Percentiles rank a stretch among this genome's conserved stretches.
Conservation (phyloP, 176 grass and related monocot species). For the Olyra latifolia region DNA sequence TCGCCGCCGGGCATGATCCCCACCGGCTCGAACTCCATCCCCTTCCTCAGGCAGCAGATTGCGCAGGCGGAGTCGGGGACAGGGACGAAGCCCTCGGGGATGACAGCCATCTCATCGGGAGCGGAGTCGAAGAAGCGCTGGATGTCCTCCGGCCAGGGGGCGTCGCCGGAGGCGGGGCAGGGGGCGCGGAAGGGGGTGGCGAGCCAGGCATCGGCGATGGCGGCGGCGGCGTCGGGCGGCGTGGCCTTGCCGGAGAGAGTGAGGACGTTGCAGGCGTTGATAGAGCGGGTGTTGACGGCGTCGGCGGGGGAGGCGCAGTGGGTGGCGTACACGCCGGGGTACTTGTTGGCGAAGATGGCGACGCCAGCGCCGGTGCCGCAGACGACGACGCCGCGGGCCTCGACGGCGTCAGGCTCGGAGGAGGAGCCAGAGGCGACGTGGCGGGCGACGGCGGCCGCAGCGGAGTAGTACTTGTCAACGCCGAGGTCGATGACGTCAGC, state of each 20-base stretch:
- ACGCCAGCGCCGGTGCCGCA: conserved; percentile 91
- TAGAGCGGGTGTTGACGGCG: conserved; percentile 83
- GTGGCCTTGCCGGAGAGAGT: conserved; percentile 67
- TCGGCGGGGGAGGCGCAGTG: conserved; percentile 67
- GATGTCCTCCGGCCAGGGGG: conserved; percentile 70
- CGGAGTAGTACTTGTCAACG: conserved; percentile 84
- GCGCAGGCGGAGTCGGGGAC: conserved; percentile 41
- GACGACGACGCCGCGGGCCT: conserved; percentile 66
- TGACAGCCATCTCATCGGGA: conserved; percentile 70
- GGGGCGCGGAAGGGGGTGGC: conserved; percentile 75
- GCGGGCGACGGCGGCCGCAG: conserved; percentile 61
- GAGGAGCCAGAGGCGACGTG: conserved; percentile 40
- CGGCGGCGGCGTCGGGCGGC: conserved; percentile 46
- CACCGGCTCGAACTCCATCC: conserved; percentile 80
- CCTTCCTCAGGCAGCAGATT: conserved; percentile 80
- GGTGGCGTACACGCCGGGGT: conserved; percentile 81
- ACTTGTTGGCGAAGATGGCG: conserved; percentile 93
- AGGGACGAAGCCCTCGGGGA: conserved; percentile 30
- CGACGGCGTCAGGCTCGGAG: background rate
- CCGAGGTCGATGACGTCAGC: conserved; percentile 76
- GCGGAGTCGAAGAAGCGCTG: conserved; percentile 68
- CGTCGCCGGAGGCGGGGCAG: conserved; percentile 72
- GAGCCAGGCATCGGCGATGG: conserved; percentile 78
- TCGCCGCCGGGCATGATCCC: conserved; percentile 90
- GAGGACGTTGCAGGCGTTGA: conserved; percentile 96